Conservation (phyloP, 2,329 filamentous ascomycete species). For the Neofusicoccum cordaticola region DNA sequence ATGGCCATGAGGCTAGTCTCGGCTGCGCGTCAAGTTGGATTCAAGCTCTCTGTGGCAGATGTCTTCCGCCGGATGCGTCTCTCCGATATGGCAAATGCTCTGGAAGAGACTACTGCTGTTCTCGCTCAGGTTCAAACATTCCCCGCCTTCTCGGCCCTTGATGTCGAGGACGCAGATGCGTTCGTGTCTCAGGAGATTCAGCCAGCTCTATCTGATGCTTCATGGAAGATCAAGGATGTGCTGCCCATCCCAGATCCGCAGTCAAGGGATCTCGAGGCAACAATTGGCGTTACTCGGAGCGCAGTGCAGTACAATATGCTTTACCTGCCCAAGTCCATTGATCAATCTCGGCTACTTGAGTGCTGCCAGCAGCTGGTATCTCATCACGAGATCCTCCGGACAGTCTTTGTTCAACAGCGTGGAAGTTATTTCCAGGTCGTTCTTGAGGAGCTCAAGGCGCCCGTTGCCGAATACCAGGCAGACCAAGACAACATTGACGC, state of each 20-base stretch:
- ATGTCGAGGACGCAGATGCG: conserved; percentile 36
- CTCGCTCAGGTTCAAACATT: conserved; percentile 28
- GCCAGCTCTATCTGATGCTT: conserved; percentile 50
- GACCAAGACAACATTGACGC: conserved; percentile 52
- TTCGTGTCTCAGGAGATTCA: conserved; percentile 51
- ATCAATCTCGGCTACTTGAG: conserved; percentile 48
- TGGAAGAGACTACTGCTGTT: conserved; percentile 39
- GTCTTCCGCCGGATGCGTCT: conserved; percentile 45
- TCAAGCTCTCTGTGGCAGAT: conserved; percentile 41
- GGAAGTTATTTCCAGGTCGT: conserved; percentile 57
- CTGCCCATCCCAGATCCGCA: conserved; percentile 60
- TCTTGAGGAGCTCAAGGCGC: conserved; percentile 52
- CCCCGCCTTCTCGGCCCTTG: conserved; percentile 54
- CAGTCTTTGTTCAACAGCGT: conserved; percentile 57
- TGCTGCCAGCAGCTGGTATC: conserved; percentile 57
- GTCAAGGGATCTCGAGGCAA: conserved; percentile 58
- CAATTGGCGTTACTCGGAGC: conserved; percentile 57
- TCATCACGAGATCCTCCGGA: conserved; percentile 63
- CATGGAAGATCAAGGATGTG: conserved; percentile 55
- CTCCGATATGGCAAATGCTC: conserved; percentile 52
- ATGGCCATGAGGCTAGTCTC: conserved; percentile 46
- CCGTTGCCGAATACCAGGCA: conserved; percentile 40
- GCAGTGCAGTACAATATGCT: conserved; percentile 65
- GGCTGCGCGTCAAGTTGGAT: conserved; percentile 33
- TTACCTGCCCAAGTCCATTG: conserved; percentile 54